Evolutionary conservation across 2,329 filamentous ascomycete species (phyloP).

Genomic region (Lizonia empirigonia): DNA sequence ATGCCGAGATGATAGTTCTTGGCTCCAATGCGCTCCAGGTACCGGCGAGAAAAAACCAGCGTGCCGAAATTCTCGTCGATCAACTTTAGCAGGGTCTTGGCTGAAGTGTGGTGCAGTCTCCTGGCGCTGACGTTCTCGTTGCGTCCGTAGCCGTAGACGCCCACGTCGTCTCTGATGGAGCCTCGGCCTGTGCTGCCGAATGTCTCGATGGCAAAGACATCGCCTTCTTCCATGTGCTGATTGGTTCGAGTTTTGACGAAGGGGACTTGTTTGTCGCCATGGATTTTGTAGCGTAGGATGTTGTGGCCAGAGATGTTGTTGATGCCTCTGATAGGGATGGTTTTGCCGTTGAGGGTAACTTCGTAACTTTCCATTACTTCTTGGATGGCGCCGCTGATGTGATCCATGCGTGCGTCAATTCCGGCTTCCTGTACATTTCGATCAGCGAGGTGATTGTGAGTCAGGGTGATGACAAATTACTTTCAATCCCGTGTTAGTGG

Average conservation of each 20-base stretch:
- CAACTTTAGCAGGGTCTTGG: slow-evolving; percentile 79
- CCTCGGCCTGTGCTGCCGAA: slow-evolving; percentile 93
- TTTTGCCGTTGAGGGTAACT: slow-evolving; percentile 76
- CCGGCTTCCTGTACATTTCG: slow-evolving; percentile 69
- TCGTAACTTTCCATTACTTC: slow-evolving; percentile 94
- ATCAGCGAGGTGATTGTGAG: neutral
- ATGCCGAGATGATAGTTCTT: slow-evolving; percentile 91
- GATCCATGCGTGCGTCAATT: slow-evolving; percentile 85
- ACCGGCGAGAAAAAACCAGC: slow-evolving; percentile 84
- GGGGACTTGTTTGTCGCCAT: slow-evolving; percentile 89
- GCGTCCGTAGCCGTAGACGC: slow-evolving; percentile 68
- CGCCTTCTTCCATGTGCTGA: slow-evolving; percentile 97
- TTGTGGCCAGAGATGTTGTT: slow-evolving; percentile 90
- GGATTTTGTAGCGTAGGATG: slow-evolving; percentile 87
- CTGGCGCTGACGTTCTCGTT: slow-evolving; percentile 71
- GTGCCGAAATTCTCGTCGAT: slow-evolving; percentile 97
- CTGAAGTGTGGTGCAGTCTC: slow-evolving; percentile 75
- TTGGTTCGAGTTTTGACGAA: slow-evolving; percentile 84
- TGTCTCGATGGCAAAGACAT: slow-evolving; percentile 93
- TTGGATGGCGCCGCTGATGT: slow-evolving; percentile 83
- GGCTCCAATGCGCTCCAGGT: slow-evolving; percentile 84
- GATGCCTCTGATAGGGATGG: slow-evolving; percentile 79
- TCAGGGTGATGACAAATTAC: slow-evolving; percentile 46
- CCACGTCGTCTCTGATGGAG: slow-evolving; percentile 78
- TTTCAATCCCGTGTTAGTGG: slow-evolving; percentile 75